Conservation (phyloP, 345 rosid genomes). For the Populus simonii region DNA sequence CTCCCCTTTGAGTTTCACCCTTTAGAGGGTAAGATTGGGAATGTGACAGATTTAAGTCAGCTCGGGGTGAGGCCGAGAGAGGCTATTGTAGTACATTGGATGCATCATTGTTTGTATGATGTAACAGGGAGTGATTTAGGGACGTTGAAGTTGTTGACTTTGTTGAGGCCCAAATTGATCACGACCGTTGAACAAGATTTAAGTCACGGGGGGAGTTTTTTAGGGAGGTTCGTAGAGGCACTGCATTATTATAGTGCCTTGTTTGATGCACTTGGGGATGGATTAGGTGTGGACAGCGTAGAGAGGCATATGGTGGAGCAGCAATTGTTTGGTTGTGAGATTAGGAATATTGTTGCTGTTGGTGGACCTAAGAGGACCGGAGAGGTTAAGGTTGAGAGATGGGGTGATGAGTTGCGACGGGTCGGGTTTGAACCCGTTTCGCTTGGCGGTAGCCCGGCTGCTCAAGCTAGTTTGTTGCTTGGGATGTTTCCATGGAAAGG, state of each 20-base stretch:
- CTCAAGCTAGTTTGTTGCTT: slow-evolving; percentile 76
- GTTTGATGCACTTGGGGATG: slow-evolving; percentile 90
- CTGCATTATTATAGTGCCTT: slow-evolving; percentile 93
- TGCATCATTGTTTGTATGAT: slow-evolving; percentile 91
- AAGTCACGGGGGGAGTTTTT: slow-evolving; percentile 66
- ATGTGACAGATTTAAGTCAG: slow-evolving; percentile 43
- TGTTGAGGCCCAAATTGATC: slow-evolving; percentile 65
- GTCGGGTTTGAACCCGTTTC: slow-evolving; percentile 77
- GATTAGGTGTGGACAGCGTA: slow-evolving; percentile 52
- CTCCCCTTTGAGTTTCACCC: slow-evolving; percentile 84
- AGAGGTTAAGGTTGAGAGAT: slow-evolving; percentile 66
- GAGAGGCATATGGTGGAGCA: slow-evolving; percentile 94
- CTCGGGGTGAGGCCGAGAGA: slow-evolving; percentile 62
- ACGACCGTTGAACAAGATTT: slow-evolving; percentile 88
- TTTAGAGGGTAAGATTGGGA: slow-evolving; percentile 75
- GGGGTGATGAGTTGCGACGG: slow-evolving; percentile 69
- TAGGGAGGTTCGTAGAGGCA: slow-evolving; percentile 88
- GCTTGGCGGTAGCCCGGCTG: slow-evolving; percentile 78
- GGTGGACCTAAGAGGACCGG: slow-evolving; percentile 79
- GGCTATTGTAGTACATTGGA: slow-evolving; percentile 89
- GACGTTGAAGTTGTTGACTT: slow-evolving; percentile 49
- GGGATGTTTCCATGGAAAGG: slow-evolving; percentile 98
- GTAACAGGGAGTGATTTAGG: slow-evolving; percentile 68
- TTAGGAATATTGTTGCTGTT: slow-evolving; percentile 72
- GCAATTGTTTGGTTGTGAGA: slow-evolving; percentile 79